phyloP scores from a whole-genome alignment of 139 green algal genomes.

The Chlamydomonas asymmetrica region DNA sequence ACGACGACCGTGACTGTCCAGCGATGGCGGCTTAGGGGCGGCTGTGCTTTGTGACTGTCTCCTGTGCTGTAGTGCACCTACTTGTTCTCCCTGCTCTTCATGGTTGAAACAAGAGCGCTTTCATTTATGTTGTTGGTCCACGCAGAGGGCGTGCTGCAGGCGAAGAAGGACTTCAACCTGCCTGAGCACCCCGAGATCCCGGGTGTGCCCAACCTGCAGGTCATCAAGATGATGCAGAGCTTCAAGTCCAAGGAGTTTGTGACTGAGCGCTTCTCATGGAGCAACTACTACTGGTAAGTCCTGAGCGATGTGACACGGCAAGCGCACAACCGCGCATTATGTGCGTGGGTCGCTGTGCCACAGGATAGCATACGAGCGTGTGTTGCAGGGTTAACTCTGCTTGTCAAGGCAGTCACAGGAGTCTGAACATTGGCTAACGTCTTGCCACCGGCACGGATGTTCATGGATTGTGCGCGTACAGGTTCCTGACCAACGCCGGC shows the following conservation, averaged over 20 bases:
- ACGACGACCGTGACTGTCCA: too few relatives aligned
- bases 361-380: not conserved
- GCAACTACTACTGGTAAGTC: conserved; percentile 97
- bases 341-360: not conserved
- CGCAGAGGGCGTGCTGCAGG: conserved; percentile 96
- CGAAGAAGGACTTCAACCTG: conserved; percentile 99
- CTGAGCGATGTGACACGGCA: too few relatives aligned
- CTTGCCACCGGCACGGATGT: too few relatives aligned
- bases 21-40: too few relatives aligned
- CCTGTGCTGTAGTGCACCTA: too few relatives aligned
- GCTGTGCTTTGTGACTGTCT: too few relatives aligned
- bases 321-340: too few relatives aligned
- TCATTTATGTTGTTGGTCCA: not conserved
- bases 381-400: not conserved
- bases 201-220: conserved; percentile 94
- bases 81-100: too few relatives aligned
- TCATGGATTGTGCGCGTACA: too few relatives aligned
- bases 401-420: not conserved
- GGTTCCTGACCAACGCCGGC: conserved; percentile 96
- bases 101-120: too few relatives aligned
- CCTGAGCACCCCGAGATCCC: conserved; percentile 90
- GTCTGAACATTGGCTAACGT: too few relatives aligned
- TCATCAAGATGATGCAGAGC: conserved; percentile 98
- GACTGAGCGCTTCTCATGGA: conserved; percentile 96
- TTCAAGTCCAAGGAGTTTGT: conserved; percentile 96